Conservation (phyloP, 2,329 filamentous ascomycete genomes). For the Tolypocladium album region DNA sequence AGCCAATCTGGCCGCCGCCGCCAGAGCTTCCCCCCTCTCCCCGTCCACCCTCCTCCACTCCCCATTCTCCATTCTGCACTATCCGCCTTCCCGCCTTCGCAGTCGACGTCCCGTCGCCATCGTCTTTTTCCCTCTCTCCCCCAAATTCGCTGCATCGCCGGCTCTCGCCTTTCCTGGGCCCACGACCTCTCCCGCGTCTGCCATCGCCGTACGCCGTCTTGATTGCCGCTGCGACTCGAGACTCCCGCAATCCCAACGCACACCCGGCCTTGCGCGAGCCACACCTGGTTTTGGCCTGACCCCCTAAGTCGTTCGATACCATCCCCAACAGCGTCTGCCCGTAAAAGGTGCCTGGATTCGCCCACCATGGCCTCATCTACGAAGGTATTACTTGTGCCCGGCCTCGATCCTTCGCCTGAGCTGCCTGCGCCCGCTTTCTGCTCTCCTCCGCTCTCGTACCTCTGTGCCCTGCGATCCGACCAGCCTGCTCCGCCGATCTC, state of each 20-base stretch:
- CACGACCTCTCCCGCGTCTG: background rate
- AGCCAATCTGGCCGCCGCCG: background rate
- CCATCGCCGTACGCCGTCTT: background rate
- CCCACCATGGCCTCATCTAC: constrained; percentile 23
- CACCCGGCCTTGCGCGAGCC: constrained; percentile 7
- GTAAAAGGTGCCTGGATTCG: background rate
- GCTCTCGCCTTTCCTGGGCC: background rate
- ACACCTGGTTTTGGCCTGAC: constrained; percentile 4
- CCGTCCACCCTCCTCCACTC: background rate
- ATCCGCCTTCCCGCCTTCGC: constrained; percentile 2
- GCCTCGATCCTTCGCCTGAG: background rate
- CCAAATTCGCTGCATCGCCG: background rate
- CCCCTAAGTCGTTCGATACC: constrained; percentile 4
- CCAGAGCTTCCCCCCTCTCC: background rate
- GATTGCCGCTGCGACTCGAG: constrained; percentile 1
- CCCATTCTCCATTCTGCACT: constrained; percentile 1
- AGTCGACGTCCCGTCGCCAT: background rate
- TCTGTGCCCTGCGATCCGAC: background rate
- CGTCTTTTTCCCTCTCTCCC: background rate
- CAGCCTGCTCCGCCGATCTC: background rate
- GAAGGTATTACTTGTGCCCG: constrained; percentile 16
- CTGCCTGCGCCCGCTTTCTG: background rate
- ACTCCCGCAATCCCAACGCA: background rate
- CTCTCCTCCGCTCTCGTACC: background rate
- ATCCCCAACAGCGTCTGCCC: background rate